These are phyloP conservation scores for Cercophora samala DNA, from an alignment of 495 filamentous ascomycete genomes.

Conservation along the genomic window DNA sequence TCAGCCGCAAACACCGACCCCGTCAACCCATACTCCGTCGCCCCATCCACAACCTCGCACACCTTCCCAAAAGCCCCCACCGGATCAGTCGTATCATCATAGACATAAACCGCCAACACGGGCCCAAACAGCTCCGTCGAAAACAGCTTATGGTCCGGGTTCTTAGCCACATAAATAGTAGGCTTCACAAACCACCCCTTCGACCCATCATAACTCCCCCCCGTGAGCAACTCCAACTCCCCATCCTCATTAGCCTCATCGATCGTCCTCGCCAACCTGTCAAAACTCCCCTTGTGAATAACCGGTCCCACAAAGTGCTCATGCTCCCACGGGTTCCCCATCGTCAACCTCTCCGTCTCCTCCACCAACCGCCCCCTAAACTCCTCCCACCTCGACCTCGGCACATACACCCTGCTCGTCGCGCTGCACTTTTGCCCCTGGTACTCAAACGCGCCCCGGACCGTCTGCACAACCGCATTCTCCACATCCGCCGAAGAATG, in stretches of 20 bases:
- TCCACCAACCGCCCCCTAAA: slow-evolving; percentile 60
- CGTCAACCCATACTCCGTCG: slow-evolving; percentile 74
- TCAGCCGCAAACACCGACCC: slow-evolving; percentile 76
- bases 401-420: slow-evolving; percentile 72
- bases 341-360: slow-evolving; percentile 62
- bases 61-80: slow-evolving; percentile 53
- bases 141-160: slow-evolving; percentile 62
- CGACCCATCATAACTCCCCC: slow-evolving; percentile 66
- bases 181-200: slow-evolving; percentile 70
- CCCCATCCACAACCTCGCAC: slow-evolving; percentile 57
- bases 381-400: slow-evolving; percentile 63
- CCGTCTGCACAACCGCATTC: slow-evolving; percentile 75
- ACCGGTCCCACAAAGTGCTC: slow-evolving; percentile 74
- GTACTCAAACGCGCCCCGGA: slow-evolving; percentile 85
- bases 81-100: slow-evolving; percentile 60
- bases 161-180: slow-evolving; percentile 63
- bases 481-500: slow-evolving; percentile 69
- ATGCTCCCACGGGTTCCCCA: slow-evolving; percentile 68
- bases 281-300: slow-evolving; percentile 68
- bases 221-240: slow-evolving; percentile 59
- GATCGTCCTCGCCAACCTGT: slow-evolving; percentile 64
- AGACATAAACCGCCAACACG: slow-evolving; percentile 65
- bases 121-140: slow-evolving; percentile 76
- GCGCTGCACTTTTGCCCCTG: slow-evolving; percentile 89
- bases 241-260: slow-evolving; percentile 64